These are phyloP conservation scores for Litchi chinensis DNA, from an alignment of 345 rosid species.

Conservation along the genomic window DNA sequence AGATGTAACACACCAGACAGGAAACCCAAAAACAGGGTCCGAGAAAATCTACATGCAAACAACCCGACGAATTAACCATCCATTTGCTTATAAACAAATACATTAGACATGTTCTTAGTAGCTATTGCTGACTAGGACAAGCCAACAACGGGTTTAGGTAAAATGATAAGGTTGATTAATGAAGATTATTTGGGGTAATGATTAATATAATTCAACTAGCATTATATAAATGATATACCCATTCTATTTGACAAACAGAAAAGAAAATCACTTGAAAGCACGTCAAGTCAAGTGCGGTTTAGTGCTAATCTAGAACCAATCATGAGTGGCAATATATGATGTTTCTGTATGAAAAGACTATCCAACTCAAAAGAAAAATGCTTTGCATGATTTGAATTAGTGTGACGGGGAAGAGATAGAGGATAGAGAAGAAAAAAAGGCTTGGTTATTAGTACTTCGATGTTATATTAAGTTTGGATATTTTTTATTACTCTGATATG, in stretches of 20 bases:
- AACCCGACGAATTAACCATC: neutral
- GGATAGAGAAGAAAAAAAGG: neutral
- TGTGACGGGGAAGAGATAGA: neutral
- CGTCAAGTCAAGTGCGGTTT: neutral
- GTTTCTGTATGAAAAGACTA: neutral
- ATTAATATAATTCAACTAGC: neutral
- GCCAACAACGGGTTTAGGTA: slow-evolving; percentile 17
- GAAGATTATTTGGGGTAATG: neutral
- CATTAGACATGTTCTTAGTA: neutral
- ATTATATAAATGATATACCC: neutral
- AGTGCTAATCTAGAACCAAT: slow-evolving; percentile 2
- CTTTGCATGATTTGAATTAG: neutral
- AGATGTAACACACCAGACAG: slow-evolving; percentile 2
- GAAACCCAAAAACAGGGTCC: slow-evolving; percentile 21
- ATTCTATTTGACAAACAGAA: neutral
- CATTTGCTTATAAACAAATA: neutral
- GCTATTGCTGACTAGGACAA: slow-evolving; percentile 11
- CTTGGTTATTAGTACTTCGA: neutral
- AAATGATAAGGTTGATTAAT: neutral
- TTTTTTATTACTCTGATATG: too few relatives aligned
- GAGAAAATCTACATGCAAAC: slow-evolving; percentile 3
- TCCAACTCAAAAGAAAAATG: neutral
- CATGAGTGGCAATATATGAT: neutral
- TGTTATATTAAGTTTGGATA: too few relatives aligned
- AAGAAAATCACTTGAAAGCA: neutral